A percentile compares a stretch with the other conserved stretches of the same genome.
phyloP scores from a whole-genome alignment of 2,329 filamentous ascomycete species.

The Sporothrix euskadiensis region DNA sequence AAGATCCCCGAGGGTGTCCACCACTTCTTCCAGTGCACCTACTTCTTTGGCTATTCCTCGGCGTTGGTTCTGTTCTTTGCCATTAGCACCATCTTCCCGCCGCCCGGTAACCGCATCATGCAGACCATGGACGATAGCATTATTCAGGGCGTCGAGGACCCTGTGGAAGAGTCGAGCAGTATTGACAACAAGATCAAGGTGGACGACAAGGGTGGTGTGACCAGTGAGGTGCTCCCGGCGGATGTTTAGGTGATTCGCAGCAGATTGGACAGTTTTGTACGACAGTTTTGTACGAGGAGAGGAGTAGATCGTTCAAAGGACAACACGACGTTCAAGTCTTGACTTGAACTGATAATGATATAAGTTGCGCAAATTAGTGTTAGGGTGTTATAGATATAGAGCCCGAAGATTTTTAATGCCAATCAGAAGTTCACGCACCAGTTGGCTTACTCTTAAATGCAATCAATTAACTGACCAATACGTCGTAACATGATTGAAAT shows the following conservation, averaged over 20 bases:
- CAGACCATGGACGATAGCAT: conserved; percentile 18
- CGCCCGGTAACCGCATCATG: conserved; percentile 22
- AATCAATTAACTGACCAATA: no score
- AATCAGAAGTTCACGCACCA: no score
- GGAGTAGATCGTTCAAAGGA: neutral
- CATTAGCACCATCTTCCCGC: conserved; percentile 18
- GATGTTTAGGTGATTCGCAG: neutral
- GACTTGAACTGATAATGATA: no score
- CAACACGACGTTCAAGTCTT: no score
- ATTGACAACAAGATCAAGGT: neutral
- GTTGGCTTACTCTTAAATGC: no score
- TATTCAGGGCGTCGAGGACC: neutral
- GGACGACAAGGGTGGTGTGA: neutral
- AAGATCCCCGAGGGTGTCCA: conserved; percentile 6
- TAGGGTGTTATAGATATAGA: no score
- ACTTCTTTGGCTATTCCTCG: conserved; percentile 16
- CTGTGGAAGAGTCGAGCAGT: neutral
- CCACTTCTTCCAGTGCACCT: conserved; percentile 23
- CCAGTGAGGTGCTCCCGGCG: neutral
- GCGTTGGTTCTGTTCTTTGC: neutral
- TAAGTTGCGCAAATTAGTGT: no score
- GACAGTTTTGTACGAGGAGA: neutral
- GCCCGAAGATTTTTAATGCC: no score
- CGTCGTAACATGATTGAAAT: no score
- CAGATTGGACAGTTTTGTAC: neutral